Conservation (phyloP, 345 rosid species). For the Noccaea bulbosa region DNA sequence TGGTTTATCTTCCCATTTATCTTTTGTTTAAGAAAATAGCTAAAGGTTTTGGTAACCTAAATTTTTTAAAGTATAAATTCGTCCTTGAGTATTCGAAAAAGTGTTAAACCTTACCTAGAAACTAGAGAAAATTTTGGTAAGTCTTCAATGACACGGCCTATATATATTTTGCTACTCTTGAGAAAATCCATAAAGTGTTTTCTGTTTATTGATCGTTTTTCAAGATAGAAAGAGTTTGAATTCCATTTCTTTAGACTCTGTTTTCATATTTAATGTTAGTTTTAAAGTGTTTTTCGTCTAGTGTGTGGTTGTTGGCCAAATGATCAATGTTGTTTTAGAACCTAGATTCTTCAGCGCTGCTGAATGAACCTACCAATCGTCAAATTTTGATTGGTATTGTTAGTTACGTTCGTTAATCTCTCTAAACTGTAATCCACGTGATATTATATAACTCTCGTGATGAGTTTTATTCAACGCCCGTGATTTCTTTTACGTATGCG, state of each 20-base stretch:
- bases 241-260: not conserved
- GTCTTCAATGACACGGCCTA: too few species aligned
- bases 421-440: constrained; percentile 29
- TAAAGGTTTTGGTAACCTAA: not conserved
- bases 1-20: not conserved
- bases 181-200: too few species aligned
- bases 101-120: not conserved
- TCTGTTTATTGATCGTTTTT: too few species aligned
- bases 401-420: constrained; percentile 7
- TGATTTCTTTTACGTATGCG: constrained; percentile 1
- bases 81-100: not conserved
- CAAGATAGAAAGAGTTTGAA: too few species aligned
- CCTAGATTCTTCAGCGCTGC: too few species aligned
- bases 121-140: not conserved
- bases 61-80: not conserved
- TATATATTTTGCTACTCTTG: too few species aligned
- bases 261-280: not conserved
- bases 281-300: not conserved
- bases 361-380: constrained; percentile 1
- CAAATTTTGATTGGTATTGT: not conserved
- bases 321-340: not conserved
- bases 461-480: constrained; percentile 30
- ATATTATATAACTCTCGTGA: constrained; percentile 24
- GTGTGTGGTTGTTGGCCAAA: constrained; percentile 3
- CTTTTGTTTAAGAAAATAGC: not conserved